Evolutionary conservation across 2,329 filamentous ascomycete species (phyloP).

Genomic region (Talaromyces funiculosus): DNA sequence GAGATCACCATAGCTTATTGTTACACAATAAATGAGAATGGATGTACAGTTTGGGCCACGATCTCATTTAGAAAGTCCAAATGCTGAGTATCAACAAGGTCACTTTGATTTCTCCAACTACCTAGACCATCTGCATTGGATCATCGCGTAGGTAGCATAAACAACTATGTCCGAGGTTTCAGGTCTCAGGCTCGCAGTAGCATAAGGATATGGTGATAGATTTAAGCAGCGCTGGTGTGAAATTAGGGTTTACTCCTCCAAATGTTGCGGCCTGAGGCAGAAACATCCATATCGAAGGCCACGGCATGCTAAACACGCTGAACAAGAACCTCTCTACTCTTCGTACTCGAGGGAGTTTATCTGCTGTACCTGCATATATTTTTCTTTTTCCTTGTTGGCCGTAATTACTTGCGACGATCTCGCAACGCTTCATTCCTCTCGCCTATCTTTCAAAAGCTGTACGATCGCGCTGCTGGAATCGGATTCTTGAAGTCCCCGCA

Average conservation of each 20-base stretch:
- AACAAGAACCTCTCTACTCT: neutral
- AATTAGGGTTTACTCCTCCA: neutral
- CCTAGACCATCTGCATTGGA: too few species aligned
- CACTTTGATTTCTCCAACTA: too few species aligned
- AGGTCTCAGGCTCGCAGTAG: too few species aligned
- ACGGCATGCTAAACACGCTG: neutral
- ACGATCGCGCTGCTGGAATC: neutral
- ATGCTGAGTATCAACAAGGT: too few species aligned
- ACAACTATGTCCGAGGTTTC: too few species aligned
- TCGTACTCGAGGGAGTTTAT: neutral
- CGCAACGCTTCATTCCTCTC: neutral
- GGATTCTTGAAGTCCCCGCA: neutral
- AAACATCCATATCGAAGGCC: neutral
- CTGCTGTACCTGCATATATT: neutral
- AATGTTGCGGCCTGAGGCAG: neutral
- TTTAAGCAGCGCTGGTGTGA: too few species aligned
- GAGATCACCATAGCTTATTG: too few species aligned
- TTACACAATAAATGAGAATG: neutral
- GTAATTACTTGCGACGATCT: neutral
- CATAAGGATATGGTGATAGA: too few species aligned
- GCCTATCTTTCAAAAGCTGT: neutral
- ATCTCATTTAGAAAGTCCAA: neutral
- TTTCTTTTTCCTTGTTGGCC: neutral
- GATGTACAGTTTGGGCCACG: neutral
- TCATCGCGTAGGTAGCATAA: too few species aligned